Base-by-base conservation (phyloP, 306 rosid genomes). In the Pyrus communis region DNA sequence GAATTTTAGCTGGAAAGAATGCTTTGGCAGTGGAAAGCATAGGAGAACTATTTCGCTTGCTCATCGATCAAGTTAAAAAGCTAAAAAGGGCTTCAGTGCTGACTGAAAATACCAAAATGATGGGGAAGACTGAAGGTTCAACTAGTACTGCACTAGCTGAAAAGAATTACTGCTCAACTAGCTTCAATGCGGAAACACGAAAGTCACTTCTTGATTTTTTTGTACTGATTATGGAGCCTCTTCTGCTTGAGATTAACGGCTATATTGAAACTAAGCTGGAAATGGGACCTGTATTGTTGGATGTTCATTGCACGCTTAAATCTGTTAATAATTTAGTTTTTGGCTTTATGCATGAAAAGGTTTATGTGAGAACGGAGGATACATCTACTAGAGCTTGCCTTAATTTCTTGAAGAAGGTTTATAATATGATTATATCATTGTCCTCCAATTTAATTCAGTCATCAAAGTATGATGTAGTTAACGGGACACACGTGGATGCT, bases 341-440 rank as follows among this genome's bases (percentile, higher is more conserved):
- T 65, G 77, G 82, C 83, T 90, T 90, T 77, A 85, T 86, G 93
- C 85, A 85, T 85, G 96, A 83, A 70, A 95, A 85, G 78, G 88
- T 95, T 70, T 95, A 90, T 81, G 73, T 84, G 80, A 92, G 91
- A 89, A 95, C 96, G 11, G 93, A 95, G 81, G 96, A 95, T 79
- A 78, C 78, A 43, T 84, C 90, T 65, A 93, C 85, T 51, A 93
- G 96, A 75, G 88, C 92, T 79, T 89, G 81, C 79, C 79, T 84
- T 73, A 87, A 83, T 87, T 92, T 90, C 82, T 83, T 94, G 87
- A 89, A 89, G 87, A 83, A 81, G 76, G 86, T 89, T 75, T 92
- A 88, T 79, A 79, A 72, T 77, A 75, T 74, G 22, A 78, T 90
- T 60, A 84, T 82, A 45, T 75, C 84, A 66, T 74, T 88, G 80